Evolutionary conservation across 768 basidiomycete species (phyloP).

Genomic region (Lactifluus piperatus): DNA sequence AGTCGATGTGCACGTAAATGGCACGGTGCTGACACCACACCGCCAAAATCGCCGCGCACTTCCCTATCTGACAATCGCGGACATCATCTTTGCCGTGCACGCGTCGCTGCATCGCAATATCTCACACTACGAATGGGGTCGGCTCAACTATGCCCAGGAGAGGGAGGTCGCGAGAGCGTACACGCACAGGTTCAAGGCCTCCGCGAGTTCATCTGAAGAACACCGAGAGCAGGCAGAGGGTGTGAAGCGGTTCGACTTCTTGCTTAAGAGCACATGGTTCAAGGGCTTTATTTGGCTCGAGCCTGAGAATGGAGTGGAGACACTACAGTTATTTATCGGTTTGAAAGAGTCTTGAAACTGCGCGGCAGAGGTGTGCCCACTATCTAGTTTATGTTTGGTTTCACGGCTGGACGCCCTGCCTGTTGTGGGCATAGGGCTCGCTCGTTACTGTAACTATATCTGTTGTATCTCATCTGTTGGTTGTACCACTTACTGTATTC

Average conservation of each 20-base stretch:
- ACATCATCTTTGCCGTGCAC: constrained; percentile 13
- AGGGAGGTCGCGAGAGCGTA: constrained; percentile 19
- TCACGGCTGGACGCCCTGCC: no score
- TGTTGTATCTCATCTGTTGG: no score
- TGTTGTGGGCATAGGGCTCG: no score
- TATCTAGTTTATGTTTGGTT: no score
- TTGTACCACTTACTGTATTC: no score
- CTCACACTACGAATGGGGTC: constrained; percentile 20
- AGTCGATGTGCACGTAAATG: constrained; percentile 13
- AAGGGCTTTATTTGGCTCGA: constrained; percentile 17
- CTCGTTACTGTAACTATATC: no score
- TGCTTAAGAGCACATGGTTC: constrained; percentile 15
- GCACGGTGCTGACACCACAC: constrained; percentile 12
- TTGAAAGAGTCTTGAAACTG: neutral
- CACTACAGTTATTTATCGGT: constrained; percentile 11
- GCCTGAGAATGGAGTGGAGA: constrained; percentile 16
- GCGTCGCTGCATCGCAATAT: constrained; percentile 18
- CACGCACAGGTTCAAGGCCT: constrained; percentile 20
- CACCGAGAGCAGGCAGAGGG: constrained; percentile 14
- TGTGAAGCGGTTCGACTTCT: constrained; percentile 21
- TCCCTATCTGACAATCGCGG: constrained; percentile 17
- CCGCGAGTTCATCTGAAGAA: neutral
- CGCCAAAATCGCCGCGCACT: constrained; percentile 12
- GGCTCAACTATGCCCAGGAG: constrained; percentile 10
- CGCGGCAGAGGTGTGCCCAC: neutral